Conservation (phyloP, 345 rosid genomes). For the Salix purpurea region DNA sequence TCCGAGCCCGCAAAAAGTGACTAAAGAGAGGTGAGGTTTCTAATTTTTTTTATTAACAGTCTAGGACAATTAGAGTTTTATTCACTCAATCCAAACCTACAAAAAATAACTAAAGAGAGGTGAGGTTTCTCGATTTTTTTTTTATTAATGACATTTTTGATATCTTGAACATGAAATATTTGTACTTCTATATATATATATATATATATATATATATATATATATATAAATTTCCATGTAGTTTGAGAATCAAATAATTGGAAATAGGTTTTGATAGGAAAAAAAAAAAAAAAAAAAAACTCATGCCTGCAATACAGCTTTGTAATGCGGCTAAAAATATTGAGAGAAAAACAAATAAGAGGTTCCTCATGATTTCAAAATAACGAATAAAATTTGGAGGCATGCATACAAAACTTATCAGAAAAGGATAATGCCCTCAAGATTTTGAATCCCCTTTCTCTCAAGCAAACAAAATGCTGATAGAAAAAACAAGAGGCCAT, state of each 20-base stretch:
- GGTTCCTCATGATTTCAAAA: background rate
- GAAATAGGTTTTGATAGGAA: background rate
- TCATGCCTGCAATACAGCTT: conserved; percentile 1
- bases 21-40: no score
- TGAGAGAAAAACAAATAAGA: conserved; percentile 3
- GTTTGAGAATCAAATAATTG: background rate
- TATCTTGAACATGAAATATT: background rate
- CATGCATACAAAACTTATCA: background rate
- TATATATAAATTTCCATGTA: background rate
- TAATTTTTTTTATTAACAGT: no score
- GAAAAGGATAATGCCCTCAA: background rate
- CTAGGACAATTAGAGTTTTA: no score
- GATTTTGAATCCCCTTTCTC: background rate
- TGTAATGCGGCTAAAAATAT: background rate
- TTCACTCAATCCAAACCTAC: no score
- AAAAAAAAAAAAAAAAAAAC: background rate
- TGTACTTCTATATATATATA: background rate
- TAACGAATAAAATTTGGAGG: background rate
- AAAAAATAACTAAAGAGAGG: no score
- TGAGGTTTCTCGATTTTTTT: no score
- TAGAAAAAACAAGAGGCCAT: conserved; percentile 8
- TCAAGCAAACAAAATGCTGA: conserved; percentile 7
- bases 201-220: no score
- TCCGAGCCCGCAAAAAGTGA: no score
- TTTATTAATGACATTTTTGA: background rate